Conservation (phyloP, 352 stramenopile species). For the Pythium guiyangense region DNA sequence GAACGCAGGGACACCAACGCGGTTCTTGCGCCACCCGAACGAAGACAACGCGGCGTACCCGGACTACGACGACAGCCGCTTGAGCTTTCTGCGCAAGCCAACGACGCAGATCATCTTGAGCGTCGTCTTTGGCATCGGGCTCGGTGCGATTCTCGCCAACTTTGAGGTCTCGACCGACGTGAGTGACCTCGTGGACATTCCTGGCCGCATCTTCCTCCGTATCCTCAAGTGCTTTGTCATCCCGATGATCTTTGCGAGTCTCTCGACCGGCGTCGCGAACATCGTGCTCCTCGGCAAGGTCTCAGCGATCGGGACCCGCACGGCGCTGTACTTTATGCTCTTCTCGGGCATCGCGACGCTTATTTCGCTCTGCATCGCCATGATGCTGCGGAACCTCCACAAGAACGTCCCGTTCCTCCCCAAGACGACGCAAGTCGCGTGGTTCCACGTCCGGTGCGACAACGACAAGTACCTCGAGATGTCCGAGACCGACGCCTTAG, state of each 20-base stretch:
- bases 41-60: slow-evolving; percentile 4
- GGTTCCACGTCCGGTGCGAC: slow-evolving; percentile 31
- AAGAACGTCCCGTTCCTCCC: background rate
- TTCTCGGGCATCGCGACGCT: slow-evolving; percentile 29
- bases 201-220: slow-evolving; percentile 39
- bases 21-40: slow-evolving; percentile 8
- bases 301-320: slow-evolving; percentile 47
- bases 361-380: slow-evolving; percentile 36
- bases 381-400: slow-evolving; percentile 37
- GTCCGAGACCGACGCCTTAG: slow-evolving; percentile 14
- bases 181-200: slow-evolving; percentile 30
- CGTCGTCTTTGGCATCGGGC: slow-evolving; percentile 23
- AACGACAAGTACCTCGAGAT: slow-evolving; percentile 32
- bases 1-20: slow-evolving; percentile 2
- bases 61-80: slow-evolving; percentile 14
- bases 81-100: slow-evolving; percentile 22
- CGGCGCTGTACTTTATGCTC: slow-evolving; percentile 40
- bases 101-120: slow-evolving; percentile 41
- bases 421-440: background rate
- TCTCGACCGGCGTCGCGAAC: slow-evolving; percentile 53
- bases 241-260: slow-evolving; percentile 65
- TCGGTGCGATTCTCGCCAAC: slow-evolving; percentile 30
- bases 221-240: slow-evolving; percentile 51
- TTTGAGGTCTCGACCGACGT: slow-evolving; percentile 30
- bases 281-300: slow-evolving; percentile 68